Evolutionary conservation across 2,329 filamentous ascomycete species (phyloP), one percentile per base, ranked within the genome.

Genomic region (Cladosporium sp.): DNA sequence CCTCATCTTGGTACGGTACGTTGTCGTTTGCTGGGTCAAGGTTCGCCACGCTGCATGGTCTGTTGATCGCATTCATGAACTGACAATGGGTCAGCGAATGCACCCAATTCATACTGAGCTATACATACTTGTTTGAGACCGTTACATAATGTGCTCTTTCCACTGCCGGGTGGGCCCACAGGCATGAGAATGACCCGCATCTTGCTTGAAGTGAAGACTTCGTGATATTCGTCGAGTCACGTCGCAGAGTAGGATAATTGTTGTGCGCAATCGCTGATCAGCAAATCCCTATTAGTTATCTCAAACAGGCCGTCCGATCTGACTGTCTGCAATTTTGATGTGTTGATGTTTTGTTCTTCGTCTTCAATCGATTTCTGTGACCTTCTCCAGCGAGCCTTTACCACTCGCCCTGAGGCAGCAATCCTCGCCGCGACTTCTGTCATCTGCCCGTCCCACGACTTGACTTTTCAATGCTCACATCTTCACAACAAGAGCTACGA

Each of bases 121-220:
- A 18, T 30, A 34, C 26, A 12, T 57, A 66, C 65, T 81, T 99
- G 95, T 76, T 97, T 92, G 91, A 99, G 97, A 76, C 95, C 95
- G 88, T 98, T 92, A 83, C 94, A 98, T 78, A 97, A 97, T 8
- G 95, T 99, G 70, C 93, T 97, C 82, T 99, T 99, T 68, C 95
- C 95, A 34, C 93, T 89, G 74, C 95, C 95, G 7, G 95, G 95
- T 71, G 93, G 94, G n/a, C 95, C 95, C 59, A 77, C 74, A 24
- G 74, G 75, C 34, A 77, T 65, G 10, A 77, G 63, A 41, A 76
- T 68, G 24, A 61, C 64, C 34, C 55, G 54, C 64, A 60, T 59
- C 8, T 18, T 55, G 26, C n/a, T 26, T 54, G 30, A 11, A 36
- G 28, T 28, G 21, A 32, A 55, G 26, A 4, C 32, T 55, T 55